Percentiles rank a stretch among this genome's conserved stretches.
Evolutionary conservation across 2,329 filamentous ascomycete genomes (phyloP).

Genomic region (Fusarium austroafricanum): DNA sequence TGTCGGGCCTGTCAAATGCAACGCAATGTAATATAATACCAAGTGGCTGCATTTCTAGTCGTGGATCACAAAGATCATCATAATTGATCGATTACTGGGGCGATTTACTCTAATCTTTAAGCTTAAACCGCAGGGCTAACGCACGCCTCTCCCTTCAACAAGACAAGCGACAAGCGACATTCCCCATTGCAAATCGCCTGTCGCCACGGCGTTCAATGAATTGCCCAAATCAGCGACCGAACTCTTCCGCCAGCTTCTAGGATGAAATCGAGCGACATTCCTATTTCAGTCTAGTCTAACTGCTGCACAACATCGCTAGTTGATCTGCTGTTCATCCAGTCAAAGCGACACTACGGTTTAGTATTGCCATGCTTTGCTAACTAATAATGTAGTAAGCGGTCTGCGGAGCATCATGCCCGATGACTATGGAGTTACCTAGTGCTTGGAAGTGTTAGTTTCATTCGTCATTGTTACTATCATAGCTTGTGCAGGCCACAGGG

Average conservation of each 20-base stretch:
- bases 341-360: not conserved
- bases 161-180: not conserved
- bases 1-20: too few relatives aligned
- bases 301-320: conserved; percentile 11
- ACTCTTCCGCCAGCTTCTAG: not conserved
- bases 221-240: not conserved
- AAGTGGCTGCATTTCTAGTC: not conserved
- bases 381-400: too few relatives aligned
- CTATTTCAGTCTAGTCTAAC: conserved; percentile 34
- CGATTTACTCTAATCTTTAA: conserved; percentile 24
- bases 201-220: not conserved
- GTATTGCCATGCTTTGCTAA: too few relatives aligned
- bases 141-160: not conserved
- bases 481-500: not conserved
- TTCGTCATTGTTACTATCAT: not conserved
- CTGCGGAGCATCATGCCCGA: not conserved
- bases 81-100: not conserved
- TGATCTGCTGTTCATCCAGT: conserved; percentile 11
- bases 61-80: not conserved
- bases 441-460: not conserved
- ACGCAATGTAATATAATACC: too few relatives aligned
- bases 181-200: not conserved
- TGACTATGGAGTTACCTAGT: not conserved
- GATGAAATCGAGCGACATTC: conserved; percentile 25
- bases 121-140: conserved; percentile 24